Conservation (phyloP, 306 rosid species). For the Rosa lucieae region DNA sequence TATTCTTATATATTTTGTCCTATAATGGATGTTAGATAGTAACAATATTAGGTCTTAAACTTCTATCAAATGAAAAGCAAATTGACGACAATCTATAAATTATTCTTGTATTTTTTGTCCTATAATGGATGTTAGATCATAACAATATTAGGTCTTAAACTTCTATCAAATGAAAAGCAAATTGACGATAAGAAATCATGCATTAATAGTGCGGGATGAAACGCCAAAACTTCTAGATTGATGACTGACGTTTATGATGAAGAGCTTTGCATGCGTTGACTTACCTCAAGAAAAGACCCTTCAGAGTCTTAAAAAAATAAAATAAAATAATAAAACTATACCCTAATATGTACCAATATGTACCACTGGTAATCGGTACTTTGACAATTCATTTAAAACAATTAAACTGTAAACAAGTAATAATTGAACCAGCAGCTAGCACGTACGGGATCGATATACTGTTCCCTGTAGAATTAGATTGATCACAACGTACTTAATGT, state of each 20-base stretch:
- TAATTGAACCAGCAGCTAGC: neutral
- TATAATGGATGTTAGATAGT: too few species aligned
- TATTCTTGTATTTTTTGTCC: too few species aligned
- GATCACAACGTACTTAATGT: neutral
- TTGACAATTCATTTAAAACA: neutral
- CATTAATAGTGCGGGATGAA: neutral
- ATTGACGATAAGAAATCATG: neutral
- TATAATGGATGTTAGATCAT: too few species aligned
- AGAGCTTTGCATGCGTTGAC: conserved; percentile 20
- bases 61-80: neutral
- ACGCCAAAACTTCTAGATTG: neutral
- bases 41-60: neutral
- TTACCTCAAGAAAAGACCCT: neutral
- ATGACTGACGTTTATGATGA: conserved; percentile 14
- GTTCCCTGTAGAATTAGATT: conserved; percentile 1
- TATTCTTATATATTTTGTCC: too few species aligned
- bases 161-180: neutral
- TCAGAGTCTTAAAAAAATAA: neutral
- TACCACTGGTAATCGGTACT: neutral
- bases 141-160: neutral
- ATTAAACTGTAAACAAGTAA: neutral
- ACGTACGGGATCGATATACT: neutral
- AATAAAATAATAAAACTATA: neutral
- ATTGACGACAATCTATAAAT: neutral
- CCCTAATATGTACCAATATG: neutral